Evolutionary conservation across 2,329 filamentous ascomycete species (phyloP), one percentile per base, ranked within the genome.

Genomic region (Fusarium abutilonis): DNA sequence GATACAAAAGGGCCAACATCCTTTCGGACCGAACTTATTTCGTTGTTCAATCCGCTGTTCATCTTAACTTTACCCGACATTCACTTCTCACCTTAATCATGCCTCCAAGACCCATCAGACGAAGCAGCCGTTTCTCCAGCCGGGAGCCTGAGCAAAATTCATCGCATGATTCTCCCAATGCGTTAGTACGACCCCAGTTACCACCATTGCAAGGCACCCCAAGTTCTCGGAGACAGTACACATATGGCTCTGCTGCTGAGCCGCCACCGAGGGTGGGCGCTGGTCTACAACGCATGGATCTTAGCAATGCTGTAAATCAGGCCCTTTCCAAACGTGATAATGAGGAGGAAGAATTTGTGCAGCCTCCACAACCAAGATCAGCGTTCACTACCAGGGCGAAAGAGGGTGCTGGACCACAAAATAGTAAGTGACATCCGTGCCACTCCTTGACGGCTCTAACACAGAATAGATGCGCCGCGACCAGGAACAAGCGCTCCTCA

Each of bases 171-270:
- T 38, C 48, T 23, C 40, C 52, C 9, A 60, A 42, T 31, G 17
- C 39, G 2, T 28, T 72, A 28, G 52, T 62, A 14, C 53, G 64
- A 11, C 69, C 70, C 13, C 56, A 67, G 9, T 45, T 72, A 11
- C 70, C 72, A 1, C 15, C 44, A 4, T 53, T 75, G 5, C 41
- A 57, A 32, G 76, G 73, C 4, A 77, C 76, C 0, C 74, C 76
- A 6, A 76, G 74, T 40, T 70, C 74, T 10, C 69, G 75, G 28
- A 69, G 75, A 35, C 75, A 77, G 56, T 78, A 77, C 52, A 71
- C 74, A 1, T 78, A 78, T 63, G 76, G 76, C 31, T 73, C 76
- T 31, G 74, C 53, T n/a, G 70, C 62, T 28, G 76, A 78, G 45
- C 76, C 76, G 3, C 62, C 64, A 15, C 70, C 71, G 32, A 60